phyloP scores from a whole-genome alignment of 2,329 filamentous ascomycete species.

The Neonectria magnoliae region DNA sequence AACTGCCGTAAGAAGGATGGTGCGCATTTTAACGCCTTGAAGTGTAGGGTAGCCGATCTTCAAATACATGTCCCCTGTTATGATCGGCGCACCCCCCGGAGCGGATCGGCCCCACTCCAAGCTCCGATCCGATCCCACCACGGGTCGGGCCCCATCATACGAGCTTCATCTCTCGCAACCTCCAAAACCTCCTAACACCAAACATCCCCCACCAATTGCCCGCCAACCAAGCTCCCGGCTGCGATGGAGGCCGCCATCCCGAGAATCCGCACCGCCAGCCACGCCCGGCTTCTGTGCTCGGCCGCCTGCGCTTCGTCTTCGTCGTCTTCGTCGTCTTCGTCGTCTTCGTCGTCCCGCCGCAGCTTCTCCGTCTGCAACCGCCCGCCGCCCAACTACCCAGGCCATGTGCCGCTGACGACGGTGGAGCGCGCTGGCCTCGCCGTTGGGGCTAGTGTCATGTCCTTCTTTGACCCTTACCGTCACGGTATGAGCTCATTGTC shows the following conservation, averaged over 20 bases:
- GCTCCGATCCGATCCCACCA: constrained; percentile 24
- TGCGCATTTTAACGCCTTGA: neutral
- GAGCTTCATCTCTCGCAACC: constrained; percentile 12
- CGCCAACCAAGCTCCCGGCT: neutral
- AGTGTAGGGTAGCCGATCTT: neutral
- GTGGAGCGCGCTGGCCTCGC: constrained; percentile 80
- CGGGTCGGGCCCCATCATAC: constrained; percentile 21
- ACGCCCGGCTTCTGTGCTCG: constrained; percentile 30
- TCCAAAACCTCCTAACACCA: constrained; percentile 1
- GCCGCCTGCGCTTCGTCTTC: constrained; percentile 32
- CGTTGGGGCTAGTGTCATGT: constrained; percentile 70
- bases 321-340: too few species aligned
- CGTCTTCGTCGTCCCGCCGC: constrained; percentile 32
- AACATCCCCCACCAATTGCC: neutral
- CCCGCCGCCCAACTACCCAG: constrained; percentile 86
- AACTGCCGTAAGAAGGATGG: neutral
- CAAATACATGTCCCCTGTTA: neutral
- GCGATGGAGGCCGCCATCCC: constrained; percentile 41
- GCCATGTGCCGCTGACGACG: constrained; percentile 87
- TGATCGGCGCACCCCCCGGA: constrained; percentile 6
- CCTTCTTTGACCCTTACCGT: constrained; percentile 79
- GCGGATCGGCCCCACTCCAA: constrained; percentile 21
- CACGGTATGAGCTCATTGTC: constrained; percentile 63
- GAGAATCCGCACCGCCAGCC: constrained; percentile 33
- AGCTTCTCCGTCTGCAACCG: constrained; percentile 85